Evolutionary conservation across 2,329 filamentous ascomycete species (phyloP).

Genomic region (Cercospora zeina): DNA sequence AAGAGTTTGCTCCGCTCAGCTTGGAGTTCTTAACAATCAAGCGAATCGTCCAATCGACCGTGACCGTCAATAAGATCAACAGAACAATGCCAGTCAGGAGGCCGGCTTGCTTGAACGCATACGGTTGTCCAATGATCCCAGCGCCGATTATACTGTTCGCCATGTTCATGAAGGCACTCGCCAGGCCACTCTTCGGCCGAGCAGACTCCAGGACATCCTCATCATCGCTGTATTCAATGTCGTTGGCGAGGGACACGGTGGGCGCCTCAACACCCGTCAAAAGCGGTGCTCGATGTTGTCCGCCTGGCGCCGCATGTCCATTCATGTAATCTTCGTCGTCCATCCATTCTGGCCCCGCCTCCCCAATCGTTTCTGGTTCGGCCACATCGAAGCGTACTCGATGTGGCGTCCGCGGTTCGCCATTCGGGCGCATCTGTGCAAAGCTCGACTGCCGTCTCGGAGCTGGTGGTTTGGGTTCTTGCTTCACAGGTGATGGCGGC

Average conservation of each 20-base stretch:
- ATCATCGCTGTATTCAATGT: slow-evolving; percentile 55
- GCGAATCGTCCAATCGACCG: slow-evolving; percentile 96
- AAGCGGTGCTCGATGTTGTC: slow-evolving; percentile 63
- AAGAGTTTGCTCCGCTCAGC: slow-evolving; percentile 87
- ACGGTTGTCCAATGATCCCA: slow-evolving; percentile 78
- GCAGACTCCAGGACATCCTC: slow-evolving; percentile 56
- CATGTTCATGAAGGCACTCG: slow-evolving; percentile 98
- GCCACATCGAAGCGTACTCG: slow-evolving; percentile 71
- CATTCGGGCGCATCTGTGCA: slow-evolving; percentile 49
- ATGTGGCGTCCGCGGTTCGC: slow-evolving; percentile 65
- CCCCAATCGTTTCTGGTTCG: slow-evolving; percentile 34
- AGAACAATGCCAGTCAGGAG: slow-evolving; percentile 76
- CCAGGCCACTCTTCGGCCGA: slow-evolving; percentile 80
- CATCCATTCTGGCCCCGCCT: slow-evolving; percentile 46
- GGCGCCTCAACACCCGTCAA: slow-evolving; percentile 83
- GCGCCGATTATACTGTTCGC: slow-evolving; percentile 93
- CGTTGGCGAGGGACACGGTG: slow-evolving; percentile 68
- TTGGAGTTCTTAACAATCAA: slow-evolving; percentile 98
- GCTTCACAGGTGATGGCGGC: slow-evolving; percentile 17
- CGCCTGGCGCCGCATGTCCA: slow-evolving; percentile 41
- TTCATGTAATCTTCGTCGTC: slow-evolving; percentile 64
- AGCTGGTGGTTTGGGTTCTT: slow-evolving; percentile 17
- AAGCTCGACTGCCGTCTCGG: slow-evolving; percentile 45
- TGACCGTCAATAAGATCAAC: slow-evolving; percentile 74
- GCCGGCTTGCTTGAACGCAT: slow-evolving; percentile 92